Percentiles rank a stretch among this genome's conserved stretches.
phyloP scores from a whole-genome alignment of 257 asterid species.

The Lycium barbarum region DNA sequence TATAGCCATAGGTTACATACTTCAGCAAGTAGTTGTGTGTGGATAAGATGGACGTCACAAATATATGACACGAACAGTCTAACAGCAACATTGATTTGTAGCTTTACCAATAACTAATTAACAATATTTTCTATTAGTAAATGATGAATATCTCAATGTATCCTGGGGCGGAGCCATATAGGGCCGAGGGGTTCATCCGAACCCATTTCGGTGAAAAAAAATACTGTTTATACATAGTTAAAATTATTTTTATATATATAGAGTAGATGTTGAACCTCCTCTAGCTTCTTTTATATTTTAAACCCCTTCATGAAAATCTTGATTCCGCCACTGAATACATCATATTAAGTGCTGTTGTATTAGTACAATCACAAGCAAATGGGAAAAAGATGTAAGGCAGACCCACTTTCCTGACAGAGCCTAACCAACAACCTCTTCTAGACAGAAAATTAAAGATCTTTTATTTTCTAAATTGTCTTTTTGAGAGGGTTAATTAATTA shows the following conservation, averaged over 20 bases:
- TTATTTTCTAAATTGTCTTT: neutral
- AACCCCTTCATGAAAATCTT: too few relatives aligned
- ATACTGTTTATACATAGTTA: too few relatives aligned
- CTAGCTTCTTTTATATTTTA: too few relatives aligned
- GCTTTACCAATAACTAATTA: neutral
- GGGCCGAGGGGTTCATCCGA: too few relatives aligned
- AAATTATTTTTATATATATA: too few relatives aligned
- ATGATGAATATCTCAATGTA: neutral
- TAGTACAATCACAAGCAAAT: constrained; percentile 24
- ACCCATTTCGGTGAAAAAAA: too few relatives aligned
- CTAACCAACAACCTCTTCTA: constrained; percentile 50
- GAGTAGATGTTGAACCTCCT: too few relatives aligned
- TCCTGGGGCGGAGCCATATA: too few relatives aligned
- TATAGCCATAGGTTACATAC: too few relatives aligned
- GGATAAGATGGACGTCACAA: neutral
- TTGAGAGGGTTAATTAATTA: constrained; percentile 33
- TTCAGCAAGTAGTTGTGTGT: neutral
- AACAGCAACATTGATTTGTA: neutral
- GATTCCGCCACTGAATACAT: too few relatives aligned
- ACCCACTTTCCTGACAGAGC: constrained; percentile 50
- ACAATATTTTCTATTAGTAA: neutral
- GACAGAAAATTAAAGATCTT: neutral
- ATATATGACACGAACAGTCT: neutral
- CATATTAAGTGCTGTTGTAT: neutral
- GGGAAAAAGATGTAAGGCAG: constrained; percentile 12